These are phyloP conservation scores for Calonectria fujianensis DNA, from an alignment of 2,329 filamentous ascomycete species.

Conservation along the genomic window DNA sequence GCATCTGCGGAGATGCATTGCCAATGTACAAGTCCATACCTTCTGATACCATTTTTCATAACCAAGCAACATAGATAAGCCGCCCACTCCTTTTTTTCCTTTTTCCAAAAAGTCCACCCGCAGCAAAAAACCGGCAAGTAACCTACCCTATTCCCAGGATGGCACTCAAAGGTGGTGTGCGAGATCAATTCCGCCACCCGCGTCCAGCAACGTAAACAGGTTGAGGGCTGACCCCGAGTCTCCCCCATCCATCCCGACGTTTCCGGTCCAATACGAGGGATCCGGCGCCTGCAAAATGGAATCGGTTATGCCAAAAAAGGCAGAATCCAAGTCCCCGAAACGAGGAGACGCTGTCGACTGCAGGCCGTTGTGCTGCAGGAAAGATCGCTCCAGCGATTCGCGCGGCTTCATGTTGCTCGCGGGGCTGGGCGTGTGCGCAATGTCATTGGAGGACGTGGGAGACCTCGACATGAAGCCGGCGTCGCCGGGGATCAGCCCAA, in stretches of 20 bases:
- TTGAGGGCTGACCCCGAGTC: constrained; percentile 69
- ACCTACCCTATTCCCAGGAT: not conserved
- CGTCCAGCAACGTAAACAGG: constrained; percentile 70
- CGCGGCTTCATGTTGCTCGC: constrained; percentile 43
- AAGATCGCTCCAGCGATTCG: constrained; percentile 54
- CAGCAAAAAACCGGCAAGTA: not conserved
- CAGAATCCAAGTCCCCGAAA: constrained; percentile 61
- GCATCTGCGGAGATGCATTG: not conserved
- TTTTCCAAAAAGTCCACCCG: not conserved
- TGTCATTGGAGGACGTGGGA: constrained; percentile 35
- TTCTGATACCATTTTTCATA: constrained; percentile 14
- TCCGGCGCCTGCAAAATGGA: constrained; percentile 65
- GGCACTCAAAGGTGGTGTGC: constrained; percentile 61
- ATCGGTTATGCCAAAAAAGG: constrained; percentile 62
- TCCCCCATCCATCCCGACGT: constrained; percentile 61
- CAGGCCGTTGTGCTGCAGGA: constrained; percentile 54
- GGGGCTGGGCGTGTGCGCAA: constrained; percentile 46
- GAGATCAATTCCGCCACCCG: constrained; percentile 72
- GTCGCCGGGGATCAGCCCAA: constrained; percentile 66
- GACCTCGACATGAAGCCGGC: constrained; percentile 37
- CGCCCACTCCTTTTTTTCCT: constrained; percentile 11
- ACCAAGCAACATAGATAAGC: constrained; percentile 1
- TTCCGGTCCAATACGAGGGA: constrained; percentile 62
- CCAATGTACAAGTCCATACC: not conserved
- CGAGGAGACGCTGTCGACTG: constrained; percentile 56